Percentiles rank a stretch among this genome's conserved stretches.
These are phyloP conservation scores for Lachancea fermentati DNA, from an alignment of 805 yeast genomes.

Conservation along the genomic window DNA sequence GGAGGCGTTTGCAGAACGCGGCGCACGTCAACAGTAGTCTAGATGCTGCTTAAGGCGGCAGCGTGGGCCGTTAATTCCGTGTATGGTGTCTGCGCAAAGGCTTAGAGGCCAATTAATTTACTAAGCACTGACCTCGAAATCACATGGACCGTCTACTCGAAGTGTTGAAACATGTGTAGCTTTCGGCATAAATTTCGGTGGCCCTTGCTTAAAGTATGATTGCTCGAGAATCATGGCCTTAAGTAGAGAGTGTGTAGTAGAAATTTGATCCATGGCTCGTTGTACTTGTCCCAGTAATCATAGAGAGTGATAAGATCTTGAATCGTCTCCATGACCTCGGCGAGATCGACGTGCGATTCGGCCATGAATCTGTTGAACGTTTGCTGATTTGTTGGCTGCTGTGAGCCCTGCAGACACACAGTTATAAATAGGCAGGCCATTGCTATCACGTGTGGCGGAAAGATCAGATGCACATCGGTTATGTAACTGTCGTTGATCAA, in stretches of 20 bases:
- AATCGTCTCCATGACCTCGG: constrained; percentile 71
- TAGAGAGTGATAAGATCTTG: constrained; percentile 80
- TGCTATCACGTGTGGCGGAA: constrained; percentile 88
- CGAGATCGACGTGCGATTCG: constrained; percentile 67
- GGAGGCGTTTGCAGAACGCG: no score
- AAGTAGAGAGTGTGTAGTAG: constrained; percentile 30
- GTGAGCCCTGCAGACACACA: constrained; percentile 30
- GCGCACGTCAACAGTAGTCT: no score
- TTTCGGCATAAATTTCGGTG: no score
- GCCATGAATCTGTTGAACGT: constrained; percentile 49
- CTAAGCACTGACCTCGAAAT: no score
- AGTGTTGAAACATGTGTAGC: no score
- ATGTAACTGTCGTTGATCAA: constrained; percentile 83
- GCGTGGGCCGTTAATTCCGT: no score
- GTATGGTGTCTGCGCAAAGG: no score
- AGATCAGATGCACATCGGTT: constrained; percentile 75
- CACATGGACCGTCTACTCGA: no score
- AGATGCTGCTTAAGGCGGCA: no score
- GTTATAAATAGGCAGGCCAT: constrained; percentile 77
- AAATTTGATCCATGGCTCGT: constrained; percentile 52
- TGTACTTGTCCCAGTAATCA: constrained; percentile 82
- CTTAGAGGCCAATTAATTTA: no score
- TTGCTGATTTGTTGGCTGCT: constrained; percentile 13
- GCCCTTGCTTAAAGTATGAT: no score
- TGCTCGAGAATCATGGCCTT: constrained; percentile 13